phyloP scores from a whole-genome alignment of 139 green algal species.

The Chlorokybus atmophyticus region DNA sequence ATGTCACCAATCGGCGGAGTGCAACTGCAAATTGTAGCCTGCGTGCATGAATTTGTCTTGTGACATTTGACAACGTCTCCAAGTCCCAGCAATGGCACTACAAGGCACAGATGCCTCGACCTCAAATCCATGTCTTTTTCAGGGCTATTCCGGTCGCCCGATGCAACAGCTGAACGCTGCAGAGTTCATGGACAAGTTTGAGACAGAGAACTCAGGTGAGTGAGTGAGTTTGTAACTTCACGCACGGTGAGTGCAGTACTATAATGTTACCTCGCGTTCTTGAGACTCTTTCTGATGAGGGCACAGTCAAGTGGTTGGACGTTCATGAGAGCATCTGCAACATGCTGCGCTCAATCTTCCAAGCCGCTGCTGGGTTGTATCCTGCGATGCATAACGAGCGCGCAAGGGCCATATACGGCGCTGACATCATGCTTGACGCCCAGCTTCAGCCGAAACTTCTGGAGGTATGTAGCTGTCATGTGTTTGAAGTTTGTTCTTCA shows the following conservation, averaged over 20 bases:
- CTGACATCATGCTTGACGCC: constrained; percentile 20
- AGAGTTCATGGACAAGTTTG: constrained; percentile 18
- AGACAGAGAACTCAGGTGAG: constrained; percentile 19
- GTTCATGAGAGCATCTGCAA: constrained; percentile 4
- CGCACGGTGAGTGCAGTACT: too few relatives aligned
- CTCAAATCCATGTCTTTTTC: too few relatives aligned
- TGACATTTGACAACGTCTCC: too few relatives aligned
- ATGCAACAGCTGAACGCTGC: constrained; percentile 18
- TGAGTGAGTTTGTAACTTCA: too few relatives aligned
- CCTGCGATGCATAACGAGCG: constrained; percentile 14
- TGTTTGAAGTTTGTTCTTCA: too few relatives aligned
- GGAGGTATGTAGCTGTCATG: constrained; percentile 11
- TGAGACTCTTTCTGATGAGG: too few relatives aligned
- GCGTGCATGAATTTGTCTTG: too few relatives aligned
- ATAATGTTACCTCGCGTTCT: too few relatives aligned
- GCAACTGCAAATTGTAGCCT: too few relatives aligned
- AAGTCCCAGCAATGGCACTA: too few relatives aligned
- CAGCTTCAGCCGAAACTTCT: constrained; percentile 27
- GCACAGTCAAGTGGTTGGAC: constrained; percentile 14
- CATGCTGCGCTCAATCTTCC: constrained; percentile 16
- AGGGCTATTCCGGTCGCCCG: constrained; percentile 1
- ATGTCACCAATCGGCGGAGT: too few relatives aligned
- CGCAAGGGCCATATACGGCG: constrained; percentile 21
- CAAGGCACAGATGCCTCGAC: too few relatives aligned
- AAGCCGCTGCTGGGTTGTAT: constrained; percentile 10